phyloP scores from a whole-genome alignment of 495 filamentous ascomycete species.

The Penicillium mononematosum region DNA sequence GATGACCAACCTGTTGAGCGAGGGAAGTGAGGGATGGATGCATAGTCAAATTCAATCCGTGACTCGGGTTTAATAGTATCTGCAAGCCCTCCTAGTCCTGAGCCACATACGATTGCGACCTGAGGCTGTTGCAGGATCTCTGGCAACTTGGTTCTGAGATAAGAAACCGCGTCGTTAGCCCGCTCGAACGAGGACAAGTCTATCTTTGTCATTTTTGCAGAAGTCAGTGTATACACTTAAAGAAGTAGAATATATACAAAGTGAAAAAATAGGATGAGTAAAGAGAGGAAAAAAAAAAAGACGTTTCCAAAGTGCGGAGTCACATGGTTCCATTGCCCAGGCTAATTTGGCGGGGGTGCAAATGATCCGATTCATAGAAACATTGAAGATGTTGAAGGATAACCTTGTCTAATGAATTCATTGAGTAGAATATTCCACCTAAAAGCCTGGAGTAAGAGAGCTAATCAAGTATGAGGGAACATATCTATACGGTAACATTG shows the following conservation, averaged over 20 bases:
- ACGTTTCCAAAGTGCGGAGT: conserved; percentile 12
- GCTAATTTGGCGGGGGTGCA: conserved; percentile 11
- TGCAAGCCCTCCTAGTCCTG: conserved; percentile 67
- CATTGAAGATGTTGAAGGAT: neutral
- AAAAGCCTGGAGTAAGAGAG: neutral
- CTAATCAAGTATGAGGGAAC: neutral
- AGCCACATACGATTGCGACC: conserved; percentile 72
- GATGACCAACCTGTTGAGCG: conserved; percentile 56
- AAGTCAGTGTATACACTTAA: neutral
- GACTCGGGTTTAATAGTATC: conserved; percentile 54
- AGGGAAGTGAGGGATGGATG: conserved; percentile 65
- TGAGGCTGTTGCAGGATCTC: conserved; percentile 49
- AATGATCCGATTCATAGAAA: neutral
- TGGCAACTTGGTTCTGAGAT: conserved; percentile 43
- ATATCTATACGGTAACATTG: neutral
- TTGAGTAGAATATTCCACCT: neutral
- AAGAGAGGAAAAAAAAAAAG: neutral
- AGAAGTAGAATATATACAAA: neutral
- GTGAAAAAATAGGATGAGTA: neutral
- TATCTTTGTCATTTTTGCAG: conserved; percentile 17
- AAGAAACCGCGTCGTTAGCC: conserved; percentile 41
- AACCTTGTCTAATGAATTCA: neutral
- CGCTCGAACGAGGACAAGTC: conserved; percentile 31
- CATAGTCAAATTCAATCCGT: conserved; percentile 59
- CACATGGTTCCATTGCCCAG: conserved; percentile 10